Evolutionary conservation across 179 eudicot species (phyloP).

Genomic region (Silene vulgaris): DNA sequence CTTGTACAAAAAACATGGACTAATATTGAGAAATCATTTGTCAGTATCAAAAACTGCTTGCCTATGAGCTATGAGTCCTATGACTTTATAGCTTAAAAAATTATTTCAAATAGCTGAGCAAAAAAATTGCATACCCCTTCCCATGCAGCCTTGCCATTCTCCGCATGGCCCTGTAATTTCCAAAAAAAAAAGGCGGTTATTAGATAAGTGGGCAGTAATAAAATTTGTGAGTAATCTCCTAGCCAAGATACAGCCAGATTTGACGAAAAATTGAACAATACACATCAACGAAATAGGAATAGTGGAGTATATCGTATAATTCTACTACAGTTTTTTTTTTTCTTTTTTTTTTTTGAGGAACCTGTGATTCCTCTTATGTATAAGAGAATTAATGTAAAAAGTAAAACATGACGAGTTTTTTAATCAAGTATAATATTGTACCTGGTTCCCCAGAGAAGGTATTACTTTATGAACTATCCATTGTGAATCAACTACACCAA

Average conservation of each 20-base stretch:
- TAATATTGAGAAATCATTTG: no score
- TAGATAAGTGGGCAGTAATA: not conserved
- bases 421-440: constrained; percentile 13
- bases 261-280: not conserved
- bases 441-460: constrained; percentile 91
- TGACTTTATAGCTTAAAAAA: no score
- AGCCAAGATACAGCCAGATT: not conserved
- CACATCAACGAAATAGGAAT: not conserved
- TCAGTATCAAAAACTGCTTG: no score
- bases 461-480: constrained; percentile 94
- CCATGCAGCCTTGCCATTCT: constrained; percentile 92
- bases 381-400: not conserved
- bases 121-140: constrained; percentile 60
- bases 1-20: no score
- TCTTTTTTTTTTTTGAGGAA: no score
- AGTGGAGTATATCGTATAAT: not conserved
- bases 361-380: not conserved
- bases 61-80: no score
- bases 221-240: not conserved
- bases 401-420: not conserved
- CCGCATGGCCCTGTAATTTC: constrained; percentile 56
- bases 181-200: constrained; percentile 9
- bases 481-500: constrained; percentile 83
- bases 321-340: no score
- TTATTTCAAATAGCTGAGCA: not conserved